Base-by-base conservation (phyloP, 495 filamentous ascomycete species). In the Bacidia gigantensis region DNA sequence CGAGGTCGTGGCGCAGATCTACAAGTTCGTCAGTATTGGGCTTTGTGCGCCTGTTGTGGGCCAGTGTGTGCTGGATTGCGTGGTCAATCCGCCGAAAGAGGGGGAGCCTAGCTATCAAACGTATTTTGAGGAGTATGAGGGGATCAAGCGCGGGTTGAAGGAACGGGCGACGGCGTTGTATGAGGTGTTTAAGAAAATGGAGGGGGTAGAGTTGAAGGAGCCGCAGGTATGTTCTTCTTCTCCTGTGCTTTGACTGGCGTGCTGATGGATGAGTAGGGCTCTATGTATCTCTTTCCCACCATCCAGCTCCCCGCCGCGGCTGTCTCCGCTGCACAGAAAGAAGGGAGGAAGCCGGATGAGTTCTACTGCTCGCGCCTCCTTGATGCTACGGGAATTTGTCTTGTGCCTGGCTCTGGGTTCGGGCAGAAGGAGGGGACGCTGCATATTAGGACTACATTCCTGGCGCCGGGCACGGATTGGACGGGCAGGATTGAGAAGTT, bases 251-350 rank as follows among this genome's bases (percentile, higher is more conserved):
- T n/a, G n/a, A 12, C 17, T 26, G 12, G 0, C 14, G 0, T 18
- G 29, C 9, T 11, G 14, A n/a, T n/a, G n/a, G n/a, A n/a, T n/a
- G n/a, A n/a, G n/a, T 68, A 94, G 77, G 92, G 92, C 23, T 78
- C 82, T 57, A 98, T 98, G 92, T 98, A 98, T 72, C 84, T 98
- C 58, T 98, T 96, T 80, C 92, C 92, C 3, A 87, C 86, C 46
- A 94, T 98, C 68, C 29, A 35, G 29, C 7, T 35, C 29, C 29
- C 29, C 29, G 14, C 29, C 35, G 83, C 83, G 65, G 93, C 89
- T 43, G 63, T 83, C 55, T 81, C 78, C 55, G 81, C 81, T 26
- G 92, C 92, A 29, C 62, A 78, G 56, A 73, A 80, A 43, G 84
- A 87, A 67, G 79, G 77, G 58, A 83, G 82, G 58, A 72, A 74